Evolutionary conservation across 148 eudicot species (phyloP).

Genomic region (Chenopodium album): DNA sequence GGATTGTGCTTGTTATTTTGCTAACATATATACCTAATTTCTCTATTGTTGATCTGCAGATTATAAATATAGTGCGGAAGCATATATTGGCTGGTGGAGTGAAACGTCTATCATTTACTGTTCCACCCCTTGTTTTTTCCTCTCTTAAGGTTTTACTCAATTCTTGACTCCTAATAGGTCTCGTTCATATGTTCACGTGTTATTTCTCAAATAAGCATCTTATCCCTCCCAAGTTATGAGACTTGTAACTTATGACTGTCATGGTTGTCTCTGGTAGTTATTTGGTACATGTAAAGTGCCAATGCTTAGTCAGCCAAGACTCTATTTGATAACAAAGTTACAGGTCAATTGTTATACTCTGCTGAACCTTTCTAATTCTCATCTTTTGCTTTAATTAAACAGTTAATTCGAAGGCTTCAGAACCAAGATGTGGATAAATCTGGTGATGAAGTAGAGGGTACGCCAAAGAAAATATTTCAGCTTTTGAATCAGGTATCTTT

Average conservation of each 20-base stretch:
- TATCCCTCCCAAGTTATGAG: not conserved
- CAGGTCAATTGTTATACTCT: not conserved
- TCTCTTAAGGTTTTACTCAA: constrained; percentile 70
- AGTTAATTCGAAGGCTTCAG: constrained; percentile 81
- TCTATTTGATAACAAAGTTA: not conserved
- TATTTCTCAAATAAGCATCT: not conserved
- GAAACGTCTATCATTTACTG: constrained; percentile 78
- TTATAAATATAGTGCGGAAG: constrained; percentile 71
- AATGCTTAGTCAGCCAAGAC: not conserved
- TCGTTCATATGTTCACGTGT: not conserved
- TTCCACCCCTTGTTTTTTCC: constrained; percentile 83
- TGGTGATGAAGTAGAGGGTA: constrained; percentile 59
- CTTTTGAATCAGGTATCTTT: constrained; percentile 71
- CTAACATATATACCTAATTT: constrained; percentile 4
- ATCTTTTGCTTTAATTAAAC: constrained; percentile 28
- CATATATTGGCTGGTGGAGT: constrained; percentile 86
- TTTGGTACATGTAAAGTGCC: not conserved
- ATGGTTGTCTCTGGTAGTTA: not conserved
- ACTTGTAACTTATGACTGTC: not conserved
- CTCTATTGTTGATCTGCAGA: constrained; percentile 50
- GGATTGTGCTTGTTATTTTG: constrained; percentile 7
- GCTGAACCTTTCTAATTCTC: constrained; percentile 1
- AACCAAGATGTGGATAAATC: constrained; percentile 48
- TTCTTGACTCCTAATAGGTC: constrained; percentile 1
- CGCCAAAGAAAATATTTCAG: constrained; percentile 81